A percentile compares a stretch with the other conserved stretches of the same genome.
These are phyloP conservation scores for Taphrina betulina DNA, from an alignment of 1,139 yeast species.

Conservation along the genomic window DNA sequence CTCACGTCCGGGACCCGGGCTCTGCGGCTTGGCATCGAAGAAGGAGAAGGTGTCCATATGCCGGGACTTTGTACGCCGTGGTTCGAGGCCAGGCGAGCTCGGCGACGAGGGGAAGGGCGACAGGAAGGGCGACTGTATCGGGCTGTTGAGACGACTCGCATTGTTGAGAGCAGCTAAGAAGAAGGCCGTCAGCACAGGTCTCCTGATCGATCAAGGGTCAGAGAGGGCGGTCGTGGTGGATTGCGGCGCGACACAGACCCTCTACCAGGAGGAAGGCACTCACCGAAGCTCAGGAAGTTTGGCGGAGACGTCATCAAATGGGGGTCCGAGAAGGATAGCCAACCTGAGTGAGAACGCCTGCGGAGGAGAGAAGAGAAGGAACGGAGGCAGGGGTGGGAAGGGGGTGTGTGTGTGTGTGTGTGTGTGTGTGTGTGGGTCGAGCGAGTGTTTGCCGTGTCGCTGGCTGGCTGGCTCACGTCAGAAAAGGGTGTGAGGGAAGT, in stretches of 20 bases:
- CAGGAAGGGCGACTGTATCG: slow-evolving; percentile 28
- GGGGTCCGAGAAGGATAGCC: too few relatives aligned
- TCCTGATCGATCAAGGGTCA: too few relatives aligned
- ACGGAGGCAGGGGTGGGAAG: too few relatives aligned
- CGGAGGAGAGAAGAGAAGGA: too few relatives aligned
- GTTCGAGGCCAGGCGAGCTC: slow-evolving; percentile 24
- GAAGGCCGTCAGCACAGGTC: not conserved
- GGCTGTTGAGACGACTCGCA: slow-evolving; percentile 17
- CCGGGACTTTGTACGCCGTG: slow-evolving; percentile 28
- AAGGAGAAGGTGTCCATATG: slow-evolving; percentile 31
- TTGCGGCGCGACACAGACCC: too few relatives aligned
- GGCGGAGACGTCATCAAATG: slow-evolving; percentile 30
- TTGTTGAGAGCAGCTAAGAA: slow-evolving; percentile 28
- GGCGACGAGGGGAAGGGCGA: slow-evolving; percentile 31
- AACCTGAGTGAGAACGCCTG: too few relatives aligned
- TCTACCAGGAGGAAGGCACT: slow-evolving; percentile 2
- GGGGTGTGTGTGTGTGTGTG: too few relatives aligned
- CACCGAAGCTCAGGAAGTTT: slow-evolving; percentile 27
- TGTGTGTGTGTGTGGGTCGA: too few relatives aligned
- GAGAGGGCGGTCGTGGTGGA: too few relatives aligned
- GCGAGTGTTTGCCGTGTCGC: too few relatives aligned
- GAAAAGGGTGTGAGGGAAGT: too few relatives aligned
- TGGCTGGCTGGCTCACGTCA: too few relatives aligned
- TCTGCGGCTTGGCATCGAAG: slow-evolving; percentile 27
- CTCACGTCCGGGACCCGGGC: slow-evolving; percentile 5